A percentile compares a stretch with the other conserved stretches of the same genome.
Evolutionary conservation across 768 basidiomycete species (phyloP).

Genomic region (Amanita pseudoporphyria): DNA sequence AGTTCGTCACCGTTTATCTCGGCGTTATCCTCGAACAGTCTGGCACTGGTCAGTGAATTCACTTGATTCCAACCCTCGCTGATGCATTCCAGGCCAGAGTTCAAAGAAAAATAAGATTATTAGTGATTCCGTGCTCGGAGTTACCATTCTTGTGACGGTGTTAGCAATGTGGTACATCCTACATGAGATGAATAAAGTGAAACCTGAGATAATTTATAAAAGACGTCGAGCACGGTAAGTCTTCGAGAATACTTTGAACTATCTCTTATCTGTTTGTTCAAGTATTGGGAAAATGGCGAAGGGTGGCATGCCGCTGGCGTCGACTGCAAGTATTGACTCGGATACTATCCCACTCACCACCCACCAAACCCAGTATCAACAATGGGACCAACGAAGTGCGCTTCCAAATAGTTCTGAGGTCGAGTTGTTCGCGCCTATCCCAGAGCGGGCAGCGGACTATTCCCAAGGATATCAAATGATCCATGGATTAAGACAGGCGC

Average conservation of each 20-base stretch:
- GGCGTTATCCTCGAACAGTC: constrained; percentile 67
- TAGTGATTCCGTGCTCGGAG: constrained; percentile 54
- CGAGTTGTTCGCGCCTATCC: constrained; percentile 2
- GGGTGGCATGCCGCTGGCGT: not conserved
- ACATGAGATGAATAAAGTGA: constrained; percentile 57
- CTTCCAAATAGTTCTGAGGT: not conserved
- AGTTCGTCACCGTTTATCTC: constrained; percentile 86
- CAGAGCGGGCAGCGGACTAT: constrained; percentile 1
- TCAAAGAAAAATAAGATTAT: constrained; percentile 50
- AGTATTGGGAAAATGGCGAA: not conserved
- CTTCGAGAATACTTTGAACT: not conserved
- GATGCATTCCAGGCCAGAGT: constrained; percentile 19
- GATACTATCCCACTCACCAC: constrained; percentile 1
- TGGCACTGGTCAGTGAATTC: constrained; percentile 20
- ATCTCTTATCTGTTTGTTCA: not conserved
- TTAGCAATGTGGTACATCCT: constrained; percentile 81
- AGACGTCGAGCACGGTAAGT: constrained; percentile 59
- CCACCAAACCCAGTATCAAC: not conserved
- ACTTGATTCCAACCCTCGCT: not conserved
- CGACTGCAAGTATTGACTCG: constrained; percentile 1
- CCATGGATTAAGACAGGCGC: not conserved
- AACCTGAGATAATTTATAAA: constrained; percentile 57
- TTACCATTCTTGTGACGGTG: constrained; percentile 66
- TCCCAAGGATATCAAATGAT: constrained; percentile 3
- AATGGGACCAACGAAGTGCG: constrained; percentile 1